These are phyloP conservation scores for Boletus edulis DNA, from an alignment of 768 basidiomycete species.

Conservation along the genomic window DNA sequence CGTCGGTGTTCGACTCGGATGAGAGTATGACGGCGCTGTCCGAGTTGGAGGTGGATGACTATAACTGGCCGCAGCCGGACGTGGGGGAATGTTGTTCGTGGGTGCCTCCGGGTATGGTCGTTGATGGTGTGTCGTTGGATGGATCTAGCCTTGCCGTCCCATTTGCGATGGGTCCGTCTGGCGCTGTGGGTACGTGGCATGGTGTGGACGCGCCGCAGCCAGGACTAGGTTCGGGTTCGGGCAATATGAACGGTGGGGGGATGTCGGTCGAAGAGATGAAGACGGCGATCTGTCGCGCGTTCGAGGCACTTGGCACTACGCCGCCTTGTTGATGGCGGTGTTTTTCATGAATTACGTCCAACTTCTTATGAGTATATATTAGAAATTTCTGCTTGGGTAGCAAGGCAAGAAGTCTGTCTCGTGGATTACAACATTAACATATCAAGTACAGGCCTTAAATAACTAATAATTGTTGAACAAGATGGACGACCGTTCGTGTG, in stretches of 20 bases:
- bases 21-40: conserved; percentile 10
- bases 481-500: too few species aligned
- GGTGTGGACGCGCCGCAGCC: neutral
- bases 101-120: conserved; percentile 10
- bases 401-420: too few species aligned
- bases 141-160: neutral
- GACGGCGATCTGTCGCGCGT: conserved; percentile 22
- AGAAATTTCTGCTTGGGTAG: too few species aligned
- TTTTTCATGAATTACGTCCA: too few species aligned
- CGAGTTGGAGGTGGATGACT: conserved; percentile 3
- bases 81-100: conserved; percentile 31
- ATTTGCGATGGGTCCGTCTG: neutral
- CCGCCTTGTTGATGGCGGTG: neutral
- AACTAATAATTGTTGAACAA: too few species aligned
- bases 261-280: conserved; percentile 23
- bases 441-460: too few species aligned
- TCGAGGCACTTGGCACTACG: conserved; percentile 13
- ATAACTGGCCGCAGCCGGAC: conserved; percentile 30
- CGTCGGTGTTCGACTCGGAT: conserved; percentile 13
- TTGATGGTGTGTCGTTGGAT: neutral
- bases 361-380: too few species aligned
- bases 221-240: neutral
- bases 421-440: too few species aligned
- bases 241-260: neutral
- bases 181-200: neutral